Evolutionary conservation across 108 stramenopile species (phyloP).

Genomic region (Pseudonitzschia multiseries): DNA sequence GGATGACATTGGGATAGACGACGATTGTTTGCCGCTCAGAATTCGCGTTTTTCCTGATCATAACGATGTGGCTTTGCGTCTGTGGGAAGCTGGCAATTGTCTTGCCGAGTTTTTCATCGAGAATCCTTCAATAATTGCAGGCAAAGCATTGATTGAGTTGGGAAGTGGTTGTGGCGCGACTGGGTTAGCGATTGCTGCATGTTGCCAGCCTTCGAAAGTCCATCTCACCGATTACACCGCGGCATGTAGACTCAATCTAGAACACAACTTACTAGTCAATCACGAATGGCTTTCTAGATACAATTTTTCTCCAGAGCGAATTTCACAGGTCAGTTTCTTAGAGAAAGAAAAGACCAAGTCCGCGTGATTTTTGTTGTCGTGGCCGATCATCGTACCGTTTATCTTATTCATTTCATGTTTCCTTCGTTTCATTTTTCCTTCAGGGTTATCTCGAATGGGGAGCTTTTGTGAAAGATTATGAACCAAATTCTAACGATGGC

Average conservation of each 20-base stretch:
- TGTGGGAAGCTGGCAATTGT: constrained; percentile 77
- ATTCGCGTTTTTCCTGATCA: constrained; percentile 66
- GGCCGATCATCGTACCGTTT: not conserved
- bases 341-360: not conserved
- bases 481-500: not conserved
- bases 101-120: constrained; percentile 60
- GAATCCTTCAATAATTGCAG: constrained; percentile 27
- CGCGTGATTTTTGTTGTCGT: not conserved
- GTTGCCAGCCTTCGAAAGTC: constrained; percentile 35
- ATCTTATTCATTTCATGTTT: not conserved
- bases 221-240: constrained; percentile 74
- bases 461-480: constrained; percentile 24
- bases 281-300: constrained; percentile 39
- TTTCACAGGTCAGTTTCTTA: not conserved
- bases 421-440: too few species aligned
- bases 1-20: constrained; percentile 12
- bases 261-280: constrained; percentile 57
- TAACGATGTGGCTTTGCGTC: constrained; percentile 69
- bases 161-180: constrained; percentile 75
- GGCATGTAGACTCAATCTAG: constrained; percentile 54
- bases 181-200: constrained; percentile 53
- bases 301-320: not conserved
- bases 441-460: constrained; percentile 67
- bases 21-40: constrained; percentile 12
- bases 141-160: constrained; percentile 50